Evolutionary conservation across 192 early-diverging fungal genomes (phyloP).

Genomic region (Pilaira anomala): DNA sequence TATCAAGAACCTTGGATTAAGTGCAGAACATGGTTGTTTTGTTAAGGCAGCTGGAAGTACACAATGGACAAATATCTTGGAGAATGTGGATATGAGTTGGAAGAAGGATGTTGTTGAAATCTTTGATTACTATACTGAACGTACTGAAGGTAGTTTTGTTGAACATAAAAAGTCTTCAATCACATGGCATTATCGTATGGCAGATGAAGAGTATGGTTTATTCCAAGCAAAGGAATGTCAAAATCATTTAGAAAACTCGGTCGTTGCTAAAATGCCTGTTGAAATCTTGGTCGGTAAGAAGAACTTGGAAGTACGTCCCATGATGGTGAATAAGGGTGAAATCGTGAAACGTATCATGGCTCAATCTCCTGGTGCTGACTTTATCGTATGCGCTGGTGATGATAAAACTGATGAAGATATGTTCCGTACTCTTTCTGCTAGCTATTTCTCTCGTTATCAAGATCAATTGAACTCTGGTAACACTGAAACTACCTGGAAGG

Average conservation of each 20-base stretch:
- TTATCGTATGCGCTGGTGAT: conserved; percentile 84
- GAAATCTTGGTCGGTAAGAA: conserved; percentile 89
- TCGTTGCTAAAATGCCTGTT: conserved; percentile 78
- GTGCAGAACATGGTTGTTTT: conserved; percentile 88
- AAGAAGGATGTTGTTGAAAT: conserved; percentile 79
- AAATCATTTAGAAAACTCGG: conserved; percentile 78
- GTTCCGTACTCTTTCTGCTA: conserved; percentile 59
- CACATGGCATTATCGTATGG: conserved; percentile 88
- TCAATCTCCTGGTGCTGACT: conserved; percentile 57
- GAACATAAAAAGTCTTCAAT: conserved; percentile 84
- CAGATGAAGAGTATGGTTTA: conserved; percentile 78
- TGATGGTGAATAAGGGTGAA: conserved; percentile 85
- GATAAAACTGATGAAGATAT: conserved; percentile 92
- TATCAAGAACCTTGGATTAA: conserved; percentile 64
- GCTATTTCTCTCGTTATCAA: not conserved
- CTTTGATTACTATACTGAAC: conserved; percentile 83
- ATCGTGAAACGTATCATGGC: conserved; percentile 73
- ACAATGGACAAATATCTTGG: conserved; percentile 57
- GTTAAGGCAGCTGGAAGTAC: conserved; percentile 62
- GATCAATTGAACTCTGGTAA: not conserved
- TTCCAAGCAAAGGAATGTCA: conserved; percentile 93
- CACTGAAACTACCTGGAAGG: not conserved
- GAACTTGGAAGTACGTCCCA: conserved; percentile 81
- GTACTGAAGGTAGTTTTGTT: conserved; percentile 80
- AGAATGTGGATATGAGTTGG: conserved; percentile 72